Base-by-base conservation (phyloP, 1,284 basidiomycete genomes). In the Macrocystidia cucumis region DNA sequence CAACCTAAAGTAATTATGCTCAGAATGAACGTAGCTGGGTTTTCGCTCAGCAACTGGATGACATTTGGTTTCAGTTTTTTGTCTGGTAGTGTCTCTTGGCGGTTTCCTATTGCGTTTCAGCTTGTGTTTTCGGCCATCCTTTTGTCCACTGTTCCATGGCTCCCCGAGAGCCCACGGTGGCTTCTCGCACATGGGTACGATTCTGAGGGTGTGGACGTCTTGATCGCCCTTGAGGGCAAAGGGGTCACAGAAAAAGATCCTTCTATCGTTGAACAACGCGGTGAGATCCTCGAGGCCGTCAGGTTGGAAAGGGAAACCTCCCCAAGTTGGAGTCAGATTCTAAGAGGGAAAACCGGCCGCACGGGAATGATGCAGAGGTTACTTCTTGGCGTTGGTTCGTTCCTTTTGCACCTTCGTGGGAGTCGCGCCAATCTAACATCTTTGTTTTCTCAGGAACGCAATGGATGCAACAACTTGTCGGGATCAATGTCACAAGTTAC, bases 81-180 rank as follows among this genome's bases (percentile, higher is more conserved):
- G 51, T 20, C 62, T 51, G 49, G 74, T 57, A 63, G 58, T 44
- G 48, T 67, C 12, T 50, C 62, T n/a, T 83, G 79, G 80, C 58
- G 79, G 14, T 76, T 82, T 39, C 81, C 81, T 1, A 76, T 84
- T 38, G 76, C 76, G 0, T 68, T 85, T 41, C 81, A 85, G 49
- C 69, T 78, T 37, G 46, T 76, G 3, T 75, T 85, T 46, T 80
- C 79, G 3, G 33, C 74, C 19, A 62, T 82, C 40, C 65, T 85
- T 42, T 60, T 82, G 19, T 45, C 60, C 27, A 73, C 71, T 4
- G 65, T 83, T 14, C 60, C 60, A 0, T 74, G 78, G 70, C 62
- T 84, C 11, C 81, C 80, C 3, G 83, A 86, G 48, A 77, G 74
- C 20, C 81, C 82, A 4, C 65, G 82, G 26, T 86, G 76, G 70